Evolutionary conservation across 805 yeast species (phyloP).

Genomic region (Saturnispora saitoi): DNA sequence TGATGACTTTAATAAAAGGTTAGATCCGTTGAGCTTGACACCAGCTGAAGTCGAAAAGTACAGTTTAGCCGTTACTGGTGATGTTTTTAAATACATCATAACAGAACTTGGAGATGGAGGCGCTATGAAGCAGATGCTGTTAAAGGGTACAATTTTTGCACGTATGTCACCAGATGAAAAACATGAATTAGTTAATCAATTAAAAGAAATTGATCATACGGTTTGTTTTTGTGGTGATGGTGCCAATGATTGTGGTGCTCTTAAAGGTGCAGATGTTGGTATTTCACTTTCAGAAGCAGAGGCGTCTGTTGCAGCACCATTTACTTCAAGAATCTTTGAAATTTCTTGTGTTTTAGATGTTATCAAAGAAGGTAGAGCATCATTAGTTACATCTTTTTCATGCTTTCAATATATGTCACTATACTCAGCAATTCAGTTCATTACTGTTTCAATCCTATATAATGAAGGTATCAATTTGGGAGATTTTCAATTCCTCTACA

Average conservation of each 20-base stretch:
- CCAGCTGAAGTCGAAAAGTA: slow-evolving; percentile 41
- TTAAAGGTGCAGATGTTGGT: slow-evolving; percentile 97
- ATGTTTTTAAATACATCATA: slow-evolving; percentile 71
- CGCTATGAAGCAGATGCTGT: slow-evolving; percentile 46
- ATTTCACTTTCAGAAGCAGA: slow-evolving; percentile 94
- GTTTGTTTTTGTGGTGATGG: slow-evolving; percentile 99
- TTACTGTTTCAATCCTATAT: slow-evolving; percentile 78
- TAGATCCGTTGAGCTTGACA: slow-evolving; percentile 58
- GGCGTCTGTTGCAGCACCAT: slow-evolving; percentile 98
- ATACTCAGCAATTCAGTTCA: slow-evolving; percentile 92
- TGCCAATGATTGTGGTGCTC: slow-evolving; percentile 98
- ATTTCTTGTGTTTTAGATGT: slow-evolving; percentile 89
- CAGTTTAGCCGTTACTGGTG: slow-evolving; percentile 85
- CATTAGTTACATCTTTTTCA: slow-evolving; percentile 88
- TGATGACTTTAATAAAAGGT: slow-evolving; percentile 41
- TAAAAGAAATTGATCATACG: slow-evolving; percentile 79
- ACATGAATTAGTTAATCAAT: slow-evolving; percentile 84
- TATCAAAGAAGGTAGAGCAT: slow-evolving; percentile 89
- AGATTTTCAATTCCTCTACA: slow-evolving; percentile 92
- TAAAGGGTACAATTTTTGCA: slow-evolving; percentile 76
- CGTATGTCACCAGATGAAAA: slow-evolving; percentile 99
- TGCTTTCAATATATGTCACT: slow-evolving; percentile 98
- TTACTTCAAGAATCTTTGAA: slow-evolving; percentile 83
- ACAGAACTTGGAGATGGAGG: slow-evolving; percentile 39
- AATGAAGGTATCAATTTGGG: slow-evolving; percentile 88